phyloP scores from a whole-genome alignment of 768 basidiomycete genomes.

The Pleurotus cornucopiae region DNA sequence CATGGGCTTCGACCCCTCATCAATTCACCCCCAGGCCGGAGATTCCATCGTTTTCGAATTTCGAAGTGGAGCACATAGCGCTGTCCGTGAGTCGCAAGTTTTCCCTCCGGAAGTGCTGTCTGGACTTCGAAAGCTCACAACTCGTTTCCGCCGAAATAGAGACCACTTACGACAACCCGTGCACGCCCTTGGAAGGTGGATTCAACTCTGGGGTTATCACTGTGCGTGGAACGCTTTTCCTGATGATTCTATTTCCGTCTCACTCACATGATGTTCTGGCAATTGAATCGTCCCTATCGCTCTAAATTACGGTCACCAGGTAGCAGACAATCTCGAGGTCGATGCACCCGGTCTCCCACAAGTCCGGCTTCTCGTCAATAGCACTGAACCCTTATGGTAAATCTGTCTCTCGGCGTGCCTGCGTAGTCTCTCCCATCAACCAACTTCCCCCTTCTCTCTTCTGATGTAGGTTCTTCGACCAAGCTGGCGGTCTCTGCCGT shows the following conservation, averaged over 20 bases:
- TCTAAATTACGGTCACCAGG: constrained; percentile 10
- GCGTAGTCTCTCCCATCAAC: neutral
- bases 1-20: constrained; percentile 36
- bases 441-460: neutral
- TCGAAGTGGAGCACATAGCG: constrained; percentile 33
- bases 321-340: constrained; percentile 24
- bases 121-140: neutral
- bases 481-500: constrained; percentile 33
- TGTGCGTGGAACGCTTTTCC: constrained; percentile 17
- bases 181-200: constrained; percentile 25
- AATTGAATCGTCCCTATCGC: too few relatives aligned
- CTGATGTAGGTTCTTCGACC: constrained; percentile 31
- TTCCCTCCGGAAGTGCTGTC: neutral
- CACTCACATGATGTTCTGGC: neutral
- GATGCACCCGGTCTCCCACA: constrained; percentile 30
- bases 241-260: neutral
- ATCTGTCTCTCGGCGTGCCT: neutral
- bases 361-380: constrained; percentile 26
- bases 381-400: constrained; percentile 31
- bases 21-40: constrained; percentile 27
- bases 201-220: constrained; percentile 30
- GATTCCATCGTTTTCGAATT: constrained; percentile 35
- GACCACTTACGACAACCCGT: constrained; percentile 33
- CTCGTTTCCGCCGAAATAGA: constrained; percentile 17
- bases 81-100: constrained; percentile 28